Evolutionary conservation across 176 grass and related monocot genomes (phyloP), one percentile per base, ranked within the genome.

Genomic region (Saccharum officinarum): DNA sequence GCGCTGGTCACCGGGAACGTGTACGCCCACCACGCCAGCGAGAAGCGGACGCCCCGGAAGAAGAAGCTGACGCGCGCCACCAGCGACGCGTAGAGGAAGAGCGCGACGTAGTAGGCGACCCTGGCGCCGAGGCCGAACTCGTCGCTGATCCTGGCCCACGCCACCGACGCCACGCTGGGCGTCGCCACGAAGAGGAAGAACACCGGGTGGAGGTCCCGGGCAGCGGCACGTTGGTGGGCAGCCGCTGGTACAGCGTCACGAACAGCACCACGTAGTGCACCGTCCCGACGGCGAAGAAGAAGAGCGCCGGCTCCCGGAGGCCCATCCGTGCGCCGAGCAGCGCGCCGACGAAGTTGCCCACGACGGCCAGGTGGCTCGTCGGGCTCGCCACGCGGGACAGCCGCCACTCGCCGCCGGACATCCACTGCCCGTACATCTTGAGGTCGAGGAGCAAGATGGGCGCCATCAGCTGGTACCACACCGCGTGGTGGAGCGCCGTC

Each of bases 11-110:
- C 76, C 37, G 95, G 95, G 69, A 97, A 92, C n/a, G 92, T 90
- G 90, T 97, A 97, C 4, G 95, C 92, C 95, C 95, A 97, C 95
- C 95, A 97, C 11, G 92, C 88, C 49, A 94, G 61, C 15, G 88
- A 89, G 86, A 97, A 97, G 37, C 81, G 3, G 74, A 92, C 85
- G 22, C 79, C 89, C 1, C 83, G 41, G 86, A 94, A 87, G 80
- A 82, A 10, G 80, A 82, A 10, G 69, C 79, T 79, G 86, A 77
- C 45, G 17, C 92, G 83, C 13, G 69, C 77, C 4, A 65, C 80
- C 92, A 97, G 66, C 4, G 90, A 90, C 37, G 67, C 36, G 61
- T 91, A 97, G 17, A 97, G 86, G 83, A 97, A 97, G 20, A 97
- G 78, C 1, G 94, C 71, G 50, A 94, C 69, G 78, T 89, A 92